Evolutionary conservation across 2,329 filamentous ascomycete species (phyloP).

Genomic region (Neofusicoccum sp.): DNA sequence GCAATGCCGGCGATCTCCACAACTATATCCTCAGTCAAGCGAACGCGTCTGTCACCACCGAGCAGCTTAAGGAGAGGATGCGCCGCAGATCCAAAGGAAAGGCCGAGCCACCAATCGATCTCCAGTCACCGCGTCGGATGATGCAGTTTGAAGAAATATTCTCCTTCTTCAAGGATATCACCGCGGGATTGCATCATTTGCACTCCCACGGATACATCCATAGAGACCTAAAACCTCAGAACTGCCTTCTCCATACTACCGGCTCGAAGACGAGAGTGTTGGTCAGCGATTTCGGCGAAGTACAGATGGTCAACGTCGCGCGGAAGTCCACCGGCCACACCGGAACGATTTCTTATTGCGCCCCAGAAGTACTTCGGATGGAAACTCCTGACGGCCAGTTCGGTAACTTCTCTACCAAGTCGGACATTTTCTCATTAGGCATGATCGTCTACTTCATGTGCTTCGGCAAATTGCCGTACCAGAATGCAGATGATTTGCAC

Average conservation of each 20-base stretch:
- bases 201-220: constrained; percentile 94
- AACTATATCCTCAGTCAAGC: constrained; percentile 77
- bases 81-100: constrained; percentile 80
- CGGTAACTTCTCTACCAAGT: constrained; percentile 95
- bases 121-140: constrained; percentile 58
- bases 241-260: constrained; percentile 83
- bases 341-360: constrained; percentile 96
- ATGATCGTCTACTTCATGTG: constrained; percentile 99
- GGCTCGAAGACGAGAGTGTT: constrained; percentile 74
- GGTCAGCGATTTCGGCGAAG: constrained; percentile 97
- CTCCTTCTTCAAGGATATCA: constrained; percentile 94
- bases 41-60: constrained; percentile 66
- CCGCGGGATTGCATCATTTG: constrained; percentile 85
- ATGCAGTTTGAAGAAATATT: constrained; percentile 86
- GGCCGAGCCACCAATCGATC: constrained; percentile 61
- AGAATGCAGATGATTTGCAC: constrained; percentile 77
- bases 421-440: constrained; percentile 95
- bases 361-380: constrained; percentile 82
- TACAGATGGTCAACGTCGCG: constrained; percentile 78
- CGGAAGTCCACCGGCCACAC: constrained; percentile 92
- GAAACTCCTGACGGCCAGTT: constrained; percentile 67
- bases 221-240: constrained; percentile 92
- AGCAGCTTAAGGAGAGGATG: constrained; percentile 86
- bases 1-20: constrained; percentile 89
- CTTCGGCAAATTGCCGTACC: constrained; percentile 86